Base-by-base conservation (phyloP, 2,329 filamentous ascomycete species). In the Corynespora cassiicola region DNA sequence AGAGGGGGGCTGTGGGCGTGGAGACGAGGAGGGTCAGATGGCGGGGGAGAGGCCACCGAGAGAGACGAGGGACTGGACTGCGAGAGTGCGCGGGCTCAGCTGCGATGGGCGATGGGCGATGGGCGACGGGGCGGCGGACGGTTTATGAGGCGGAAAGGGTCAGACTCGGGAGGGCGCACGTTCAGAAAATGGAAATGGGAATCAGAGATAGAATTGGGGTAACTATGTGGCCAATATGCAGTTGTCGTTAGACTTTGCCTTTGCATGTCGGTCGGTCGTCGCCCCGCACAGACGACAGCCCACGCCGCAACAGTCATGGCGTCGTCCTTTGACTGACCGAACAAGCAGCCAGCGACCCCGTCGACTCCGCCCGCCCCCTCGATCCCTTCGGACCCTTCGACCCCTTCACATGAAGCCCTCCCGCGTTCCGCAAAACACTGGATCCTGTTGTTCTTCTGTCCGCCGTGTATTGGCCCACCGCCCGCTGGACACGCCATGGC, bases 161-260 rank as follows among this genome's bases (percentile, higher is more conserved):
- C 21, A 23, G 23, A 15, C 30, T 30, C n/a, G 20, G 19, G 16
- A 31, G 7, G 29, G 15, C n/a, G 36, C 26, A 36, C 32, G 21
- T 21, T 16, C 15, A 24, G 39, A 20, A 25, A 20, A 25, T 20
- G 16, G 3, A 30, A 9, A 21, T 16, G 28, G 27, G 32, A 31
- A 31, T 29, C 14, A 20, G 29, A 14, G 33, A 30, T 39, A 29
- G 25, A 39, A 33, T 39, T 42, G 34, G 34, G 39, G 34, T 31
- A 31, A 22, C 25, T 35, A 11, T 33, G 47, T 39, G 21, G 32
- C 21, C 38, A 43, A 38, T 33, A 34, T 41, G 31, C 24, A 36
- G n/a, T 30, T 35, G 24, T 30, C 39, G 34, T 38, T 35, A 37
- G 17, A 26, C 15, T 37, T 30, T 15, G 27, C 26, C 15, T 27